A percentile compares a stretch with the other conserved stretches of the same genome.
Conservation (phyloP, 257 asterid species). For the Buddleja alternifolia region DNA sequence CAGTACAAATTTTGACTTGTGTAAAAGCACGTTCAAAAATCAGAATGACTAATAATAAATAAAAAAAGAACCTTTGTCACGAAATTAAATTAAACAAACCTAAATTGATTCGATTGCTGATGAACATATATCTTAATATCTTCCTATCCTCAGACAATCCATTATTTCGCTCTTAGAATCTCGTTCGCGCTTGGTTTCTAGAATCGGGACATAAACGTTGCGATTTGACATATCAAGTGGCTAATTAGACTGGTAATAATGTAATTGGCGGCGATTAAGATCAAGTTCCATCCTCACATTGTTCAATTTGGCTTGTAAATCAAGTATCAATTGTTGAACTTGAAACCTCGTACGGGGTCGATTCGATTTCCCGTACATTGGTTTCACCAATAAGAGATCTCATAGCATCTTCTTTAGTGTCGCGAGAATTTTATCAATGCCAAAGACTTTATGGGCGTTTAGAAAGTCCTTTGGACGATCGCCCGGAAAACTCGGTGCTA, state of each 20-base stretch:
- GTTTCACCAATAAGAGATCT: slow-evolving; percentile 36
- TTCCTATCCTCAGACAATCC: too few relatives aligned
- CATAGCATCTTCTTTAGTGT: slow-evolving; percentile 22
- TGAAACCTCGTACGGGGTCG: slow-evolving; percentile 56
- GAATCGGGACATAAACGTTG: background rate
- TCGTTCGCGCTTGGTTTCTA: too few relatives aligned
- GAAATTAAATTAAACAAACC: too few relatives aligned
- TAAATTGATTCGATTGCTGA: too few relatives aligned
- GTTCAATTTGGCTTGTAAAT: background rate
- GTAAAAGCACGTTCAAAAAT: too few relatives aligned
- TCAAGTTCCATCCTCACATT: slow-evolving; percentile 7
- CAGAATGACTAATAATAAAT: too few relatives aligned
- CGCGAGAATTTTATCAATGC: slow-evolving; percentile 35
- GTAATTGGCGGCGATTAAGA: slow-evolving; percentile 8
- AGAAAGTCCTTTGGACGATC: slow-evolving; percentile 38
- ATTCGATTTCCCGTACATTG: slow-evolving; percentile 30
- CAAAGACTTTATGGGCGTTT: slow-evolving; percentile 46
- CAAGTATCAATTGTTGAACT: background rate
- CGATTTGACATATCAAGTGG: background rate
- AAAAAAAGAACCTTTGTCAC: too few relatives aligned
- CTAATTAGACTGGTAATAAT: background rate
- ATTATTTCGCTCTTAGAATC: too few relatives aligned
- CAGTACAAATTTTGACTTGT: too few relatives aligned
- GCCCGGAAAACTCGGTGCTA: slow-evolving; percentile 57
- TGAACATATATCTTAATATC: too few relatives aligned